A percentile compares a stretch with the other conserved stretches of the same genome.
Evolutionary conservation across 257 asterid species (phyloP).

Genomic region (Solanum chmielewskii): DNA sequence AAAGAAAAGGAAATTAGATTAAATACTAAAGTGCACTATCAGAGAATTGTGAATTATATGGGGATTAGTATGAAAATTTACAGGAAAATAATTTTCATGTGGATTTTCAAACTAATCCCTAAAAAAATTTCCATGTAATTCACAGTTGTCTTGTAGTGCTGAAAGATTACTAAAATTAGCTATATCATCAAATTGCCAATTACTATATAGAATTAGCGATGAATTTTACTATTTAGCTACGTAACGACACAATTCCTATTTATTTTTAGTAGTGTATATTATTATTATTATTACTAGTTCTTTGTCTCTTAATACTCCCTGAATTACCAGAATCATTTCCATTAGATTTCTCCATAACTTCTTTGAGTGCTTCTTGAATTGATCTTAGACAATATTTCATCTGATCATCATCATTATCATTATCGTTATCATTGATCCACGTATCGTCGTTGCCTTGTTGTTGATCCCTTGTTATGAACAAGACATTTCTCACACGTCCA

Average conservation of each 20-base stretch:
- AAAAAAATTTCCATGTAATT: too few relatives aligned
- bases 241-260: background rate
- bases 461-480: slow-evolving; percentile 54
- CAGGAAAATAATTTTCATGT: too few relatives aligned
- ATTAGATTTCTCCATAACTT: slow-evolving; percentile 50
- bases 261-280: background rate
- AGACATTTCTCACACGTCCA: slow-evolving; percentile 64
- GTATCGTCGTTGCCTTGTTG: background rate
- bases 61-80: too few relatives aligned
- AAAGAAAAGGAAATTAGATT: background rate
- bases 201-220: background rate
- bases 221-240: background rate
- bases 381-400: slow-evolving; percentile 29
- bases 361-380: slow-evolving; percentile 63
- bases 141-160: too few relatives aligned
- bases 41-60: too few relatives aligned
- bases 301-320: slow-evolving; percentile 61
- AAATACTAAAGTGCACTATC: background rate
- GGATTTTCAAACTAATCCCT: too few relatives aligned
- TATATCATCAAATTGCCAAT: background rate
- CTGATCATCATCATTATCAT: slow-evolving; percentile 9
- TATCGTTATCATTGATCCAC: background rate
- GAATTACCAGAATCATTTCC: slow-evolving; percentile 41
- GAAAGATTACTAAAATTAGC: background rate
- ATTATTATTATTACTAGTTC: slow-evolving; percentile 33